phyloP scores from a whole-genome alignment of 1,284 basidiomycete genomes.

The Ganoderma lucidum region DNA sequence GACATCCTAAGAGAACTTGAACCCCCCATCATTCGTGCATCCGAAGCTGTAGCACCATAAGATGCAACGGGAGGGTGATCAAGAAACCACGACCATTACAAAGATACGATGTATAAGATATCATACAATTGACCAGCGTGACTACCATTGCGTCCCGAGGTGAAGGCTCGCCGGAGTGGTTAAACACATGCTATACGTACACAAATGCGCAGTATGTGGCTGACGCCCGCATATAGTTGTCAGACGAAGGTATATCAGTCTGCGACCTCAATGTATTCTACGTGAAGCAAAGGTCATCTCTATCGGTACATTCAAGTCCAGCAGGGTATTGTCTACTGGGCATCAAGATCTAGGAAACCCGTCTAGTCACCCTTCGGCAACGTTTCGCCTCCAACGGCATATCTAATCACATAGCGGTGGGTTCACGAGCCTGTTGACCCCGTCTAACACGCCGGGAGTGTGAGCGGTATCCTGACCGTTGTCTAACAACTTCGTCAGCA shows the following conservation, averaged over 20 bases:
- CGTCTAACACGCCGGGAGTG: constrained; percentile 48
- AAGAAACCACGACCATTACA: too few species aligned
- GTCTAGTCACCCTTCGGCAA: too few species aligned
- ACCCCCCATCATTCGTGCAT: too few species aligned
- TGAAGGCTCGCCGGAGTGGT: neutral
- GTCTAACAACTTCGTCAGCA: constrained; percentile 37
- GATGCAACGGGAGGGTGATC: too few species aligned
- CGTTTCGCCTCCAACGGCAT: neutral
- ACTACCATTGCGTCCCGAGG: neutral
- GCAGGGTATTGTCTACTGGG: neutral
- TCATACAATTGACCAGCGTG: neutral
- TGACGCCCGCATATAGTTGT: neutral
- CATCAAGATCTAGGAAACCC: neutral
- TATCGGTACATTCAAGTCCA: neutral
- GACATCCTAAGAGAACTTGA: too few species aligned
- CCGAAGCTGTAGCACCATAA: too few species aligned
- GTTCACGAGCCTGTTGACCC: neutral
- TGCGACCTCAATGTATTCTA: neutral
- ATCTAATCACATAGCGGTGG: neutral
- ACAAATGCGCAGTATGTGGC: neutral
- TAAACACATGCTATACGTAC: neutral
- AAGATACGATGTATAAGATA: neutral
- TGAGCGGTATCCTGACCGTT: constrained; percentile 52
- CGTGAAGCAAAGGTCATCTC: neutral
- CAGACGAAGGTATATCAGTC: neutral